Evolutionary conservation across 768 basidiomycete species (phyloP).

Genomic region (Sarcodon sp.): DNA sequence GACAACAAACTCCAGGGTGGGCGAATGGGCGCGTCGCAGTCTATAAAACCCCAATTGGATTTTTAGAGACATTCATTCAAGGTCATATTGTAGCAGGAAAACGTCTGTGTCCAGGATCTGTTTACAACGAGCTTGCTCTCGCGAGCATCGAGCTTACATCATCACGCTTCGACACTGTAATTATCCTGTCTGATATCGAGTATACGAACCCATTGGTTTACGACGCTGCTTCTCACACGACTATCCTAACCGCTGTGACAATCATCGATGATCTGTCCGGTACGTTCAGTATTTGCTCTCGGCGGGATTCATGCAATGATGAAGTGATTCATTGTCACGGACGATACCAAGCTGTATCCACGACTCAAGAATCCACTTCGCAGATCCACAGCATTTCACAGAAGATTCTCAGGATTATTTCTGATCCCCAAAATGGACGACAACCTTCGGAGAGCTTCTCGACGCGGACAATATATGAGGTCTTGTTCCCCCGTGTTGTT

Average conservation of each 20-base stretch:
- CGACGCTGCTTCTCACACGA: slow-evolving; percentile 15
- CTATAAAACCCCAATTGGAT: slow-evolving; percentile 39
- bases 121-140: slow-evolving; percentile 45
- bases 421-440: not conserved
- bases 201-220: slow-evolving; percentile 47
- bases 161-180: slow-evolving; percentile 17
- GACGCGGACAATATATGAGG: slow-evolving; percentile 44
- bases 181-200: slow-evolving; percentile 27
- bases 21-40: slow-evolving; percentile 13
- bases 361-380: not conserved
- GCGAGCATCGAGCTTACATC: slow-evolving; percentile 28
- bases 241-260: slow-evolving; percentile 26
- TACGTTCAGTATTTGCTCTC: slow-evolving; percentile 35
- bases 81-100: slow-evolving; percentile 47
- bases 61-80: slow-evolving; percentile 29
- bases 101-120: slow-evolving; percentile 43
- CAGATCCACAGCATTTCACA: not conserved
- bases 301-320: slow-evolving; percentile 10
- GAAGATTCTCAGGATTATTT: not conserved
- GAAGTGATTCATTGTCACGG: slow-evolving; percentile 24
- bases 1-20: not conserved
- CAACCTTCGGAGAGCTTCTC: slow-evolving; percentile 35
- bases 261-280: slow-evolving; percentile 22
- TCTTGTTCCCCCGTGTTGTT: slow-evolving; percentile 59
- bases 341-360: slow-evolving; percentile 16